Evolutionary conservation across 257 asterid species (phyloP).

Genomic region (Perilla frutescens): DNA sequence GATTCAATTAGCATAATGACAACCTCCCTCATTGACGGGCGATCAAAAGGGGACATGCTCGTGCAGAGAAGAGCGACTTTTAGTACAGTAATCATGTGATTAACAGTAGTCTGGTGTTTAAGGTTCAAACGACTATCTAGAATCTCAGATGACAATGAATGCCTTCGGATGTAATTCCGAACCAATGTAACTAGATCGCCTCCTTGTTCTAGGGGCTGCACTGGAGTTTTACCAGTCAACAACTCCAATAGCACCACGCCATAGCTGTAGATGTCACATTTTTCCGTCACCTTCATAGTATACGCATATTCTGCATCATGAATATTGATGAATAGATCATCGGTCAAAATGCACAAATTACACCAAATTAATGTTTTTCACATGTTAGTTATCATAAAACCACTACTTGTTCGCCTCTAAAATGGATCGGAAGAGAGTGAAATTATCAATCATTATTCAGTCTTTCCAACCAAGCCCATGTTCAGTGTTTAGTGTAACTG

Average conservation of each 20-base stretch:
- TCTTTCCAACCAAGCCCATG: too few relatives aligned
- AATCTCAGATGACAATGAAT: constrained; percentile 65
- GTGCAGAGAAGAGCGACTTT: constrained; percentile 87
- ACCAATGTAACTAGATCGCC: constrained; percentile 87
- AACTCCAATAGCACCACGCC: constrained; percentile 90
- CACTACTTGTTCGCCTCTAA: too few relatives aligned
- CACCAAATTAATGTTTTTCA: too few relatives aligned
- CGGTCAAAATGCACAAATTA: too few relatives aligned
- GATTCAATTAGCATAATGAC: constrained; percentile 85
- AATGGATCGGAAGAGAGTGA: too few relatives aligned
- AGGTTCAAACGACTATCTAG: constrained; percentile 67
- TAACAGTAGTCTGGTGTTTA: constrained; percentile 53
- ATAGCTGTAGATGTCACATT: constrained; percentile 87
- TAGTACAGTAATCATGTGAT: constrained; percentile 75
- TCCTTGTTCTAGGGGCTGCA: constrained; percentile 85
- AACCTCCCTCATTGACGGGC: constrained; percentile 91
- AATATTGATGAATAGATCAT: too few relatives aligned
- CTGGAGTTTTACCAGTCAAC: constrained; percentile 86
- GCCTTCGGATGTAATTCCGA: constrained; percentile 56
- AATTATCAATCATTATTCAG: too few relatives aligned
- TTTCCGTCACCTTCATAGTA: constrained; percentile 93
- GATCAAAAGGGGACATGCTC: constrained; percentile 68
- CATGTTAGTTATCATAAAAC: too few relatives aligned
- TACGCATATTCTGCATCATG: constrained; percentile 75
- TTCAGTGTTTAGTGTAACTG: too few relatives aligned